These are phyloP conservation scores for Pelomyxa schiedti DNA, from an alignment of 78 protist genomes.

Conservation along the genomic window DNA sequence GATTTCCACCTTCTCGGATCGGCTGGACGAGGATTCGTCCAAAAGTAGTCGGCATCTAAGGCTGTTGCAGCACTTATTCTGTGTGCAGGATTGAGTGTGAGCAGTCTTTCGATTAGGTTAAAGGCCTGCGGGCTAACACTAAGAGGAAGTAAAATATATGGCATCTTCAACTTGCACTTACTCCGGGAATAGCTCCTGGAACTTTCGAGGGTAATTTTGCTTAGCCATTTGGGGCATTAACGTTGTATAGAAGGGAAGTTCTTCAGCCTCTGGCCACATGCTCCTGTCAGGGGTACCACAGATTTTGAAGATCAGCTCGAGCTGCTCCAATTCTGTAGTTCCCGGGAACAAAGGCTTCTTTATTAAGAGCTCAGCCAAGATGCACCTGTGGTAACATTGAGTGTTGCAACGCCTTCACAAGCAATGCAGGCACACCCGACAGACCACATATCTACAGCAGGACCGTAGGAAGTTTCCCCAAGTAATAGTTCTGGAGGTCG, in stretches of 20 bases:
- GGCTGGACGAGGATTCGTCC: conserved; percentile 3
- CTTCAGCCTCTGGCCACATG: conserved; percentile 26
- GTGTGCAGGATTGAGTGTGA: not conserved
- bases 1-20: too few species aligned
- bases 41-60: conserved; percentile 9
- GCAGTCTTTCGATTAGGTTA: conserved; percentile 1
- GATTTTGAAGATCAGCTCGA: conserved; percentile 29
- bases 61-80: not conserved
- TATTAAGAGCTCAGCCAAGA: conserved; percentile 36
- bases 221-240: too few species aligned
- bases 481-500: conserved; percentile 86
- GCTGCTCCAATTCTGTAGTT: conserved; percentile 35
- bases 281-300: conserved; percentile 47
- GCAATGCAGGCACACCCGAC: too few species aligned
- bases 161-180: too few species aligned
- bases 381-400: too few species aligned
- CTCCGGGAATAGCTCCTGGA: not conserved
- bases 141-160: too few species aligned
- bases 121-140: not conserved
- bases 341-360: conserved; percentile 51
- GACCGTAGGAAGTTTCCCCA: conserved; percentile 46
- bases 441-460: conserved; percentile 75
- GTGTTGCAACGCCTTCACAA: too few species aligned
- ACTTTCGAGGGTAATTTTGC: not conserved
- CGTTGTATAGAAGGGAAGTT: not conserved